phyloP scores from a whole-genome alignment of 169 alveolate genomes.

The Plasmodium blacklocki region DNA sequence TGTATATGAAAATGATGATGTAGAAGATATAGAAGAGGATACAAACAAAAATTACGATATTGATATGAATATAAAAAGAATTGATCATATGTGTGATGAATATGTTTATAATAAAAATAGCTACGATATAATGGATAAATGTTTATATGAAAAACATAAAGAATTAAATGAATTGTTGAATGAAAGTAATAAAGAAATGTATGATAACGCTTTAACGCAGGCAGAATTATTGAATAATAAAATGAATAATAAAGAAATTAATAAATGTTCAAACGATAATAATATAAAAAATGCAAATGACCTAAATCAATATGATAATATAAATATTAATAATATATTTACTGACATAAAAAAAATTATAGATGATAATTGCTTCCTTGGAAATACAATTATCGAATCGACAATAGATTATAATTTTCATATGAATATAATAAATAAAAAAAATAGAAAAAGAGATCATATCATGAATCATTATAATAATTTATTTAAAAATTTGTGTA shows the following conservation, averaged over 20 bases:
- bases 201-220: neutral
- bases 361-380: conserved; percentile 25
- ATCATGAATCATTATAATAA: conserved; percentile 22
- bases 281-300: neutral
- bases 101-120: neutral
- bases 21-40: conserved; percentile 7
- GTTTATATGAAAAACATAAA: neutral
- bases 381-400: conserved; percentile 34
- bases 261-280: neutral
- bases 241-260: neutral
- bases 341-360: conserved; percentile 10
- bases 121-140: neutral
- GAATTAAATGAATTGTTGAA: neutral
- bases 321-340: conserved; percentile 6
- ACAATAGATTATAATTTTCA: conserved; percentile 3
- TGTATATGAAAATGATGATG: conserved; percentile 5
- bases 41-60: neutral
- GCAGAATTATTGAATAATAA: neutral
- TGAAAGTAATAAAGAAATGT: neutral
- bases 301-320: neutral
- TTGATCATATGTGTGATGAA: conserved; percentile 12
- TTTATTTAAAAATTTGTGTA: conserved; percentile 55
- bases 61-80: neutral
- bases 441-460: conserved; percentile 31
- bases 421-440: conserved; percentile 17